Base-by-base conservation (phyloP, 2,329 filamentous ascomycete species). In the Dactylellina parvicollis region DNA sequence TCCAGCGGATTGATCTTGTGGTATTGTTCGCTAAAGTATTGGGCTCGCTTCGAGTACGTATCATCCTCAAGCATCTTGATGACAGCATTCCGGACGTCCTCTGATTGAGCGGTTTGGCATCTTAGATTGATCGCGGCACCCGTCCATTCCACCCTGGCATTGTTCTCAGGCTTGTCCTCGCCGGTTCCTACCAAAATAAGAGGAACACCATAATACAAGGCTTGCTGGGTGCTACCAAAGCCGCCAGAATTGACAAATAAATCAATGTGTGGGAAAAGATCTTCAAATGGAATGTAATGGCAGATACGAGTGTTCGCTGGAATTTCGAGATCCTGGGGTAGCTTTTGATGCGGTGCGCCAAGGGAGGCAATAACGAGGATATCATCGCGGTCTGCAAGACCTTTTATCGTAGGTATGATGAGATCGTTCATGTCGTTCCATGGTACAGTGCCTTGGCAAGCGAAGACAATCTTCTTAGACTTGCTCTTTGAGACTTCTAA, bases 281-380 rank as follows among this genome's bases (percentile, higher is more conserved):
- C 78, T 65, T 86, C 83, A 72, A 85, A 85, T 2, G 83, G 80
- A 2, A 86, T 77, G 75, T 83, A 85, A 76, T 85, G 83, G 20
- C 82, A 77, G 2, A 84, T 80, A 8, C 81, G 79, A 0, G 80
- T 79, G 74, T 86, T 86, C 0, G 65, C 26, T 0, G 84, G 82
- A 1, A 83, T 65, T 4, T 70, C 72, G 0, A 75, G 16, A 2
- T 79, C 76, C 14, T 78, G 75, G 1, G 79, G 78, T 32, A 79
- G 76, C 3, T 69, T 66, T 0, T 79, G 77, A 4, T 79, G 80
- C 3, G 71, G 72, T 0, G 46, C 42, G 7, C 79, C 80, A 4
- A 81, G 77, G 0, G 80, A 79, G 2, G 78, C 81, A n/a, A 83
- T 77, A 2, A 82, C 75, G 8, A 82, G 67, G 0, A 82, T 61